Conservation (phyloP, 2,329 filamentous ascomycete genomes). For the Cladosporium austrohemisphaericum region DNA sequence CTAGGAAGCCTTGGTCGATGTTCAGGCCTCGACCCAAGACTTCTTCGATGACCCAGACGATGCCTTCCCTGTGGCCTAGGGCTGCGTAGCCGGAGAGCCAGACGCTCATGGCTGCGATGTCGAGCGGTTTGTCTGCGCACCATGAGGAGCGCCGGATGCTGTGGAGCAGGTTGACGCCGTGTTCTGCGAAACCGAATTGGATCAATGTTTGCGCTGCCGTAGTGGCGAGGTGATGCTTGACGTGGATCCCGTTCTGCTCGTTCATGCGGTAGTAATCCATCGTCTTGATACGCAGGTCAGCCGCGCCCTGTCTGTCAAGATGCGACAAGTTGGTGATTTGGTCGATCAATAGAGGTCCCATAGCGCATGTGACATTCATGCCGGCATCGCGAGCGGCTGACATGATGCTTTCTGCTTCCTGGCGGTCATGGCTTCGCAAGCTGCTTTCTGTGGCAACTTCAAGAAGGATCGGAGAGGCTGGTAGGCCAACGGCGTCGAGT, state of each 20-base stretch:
- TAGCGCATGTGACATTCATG: constrained; percentile 28
- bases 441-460: constrained; percentile 31
- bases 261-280: constrained; percentile 32
- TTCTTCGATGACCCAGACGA: constrained; percentile 27
- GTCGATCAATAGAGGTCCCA: constrained; percentile 28
- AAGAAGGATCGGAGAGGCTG: constrained; percentile 25
- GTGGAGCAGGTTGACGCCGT: constrained; percentile 29
- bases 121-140: constrained; percentile 21
- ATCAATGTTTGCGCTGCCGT: constrained; percentile 31
- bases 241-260: constrained; percentile 24
- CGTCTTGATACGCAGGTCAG: constrained; percentile 21
- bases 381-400: constrained; percentile 27
- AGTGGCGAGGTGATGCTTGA: constrained; percentile 28
- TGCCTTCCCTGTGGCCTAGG: constrained; percentile 20
- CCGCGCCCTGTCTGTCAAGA: constrained; percentile 16
- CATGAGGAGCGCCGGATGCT: constrained; percentile 26
- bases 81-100: constrained; percentile 30
- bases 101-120: constrained; percentile 32
- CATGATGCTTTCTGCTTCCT: constrained; percentile 23
- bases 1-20: constrained; percentile 28
- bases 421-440: constrained; percentile 23
- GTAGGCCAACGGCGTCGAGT: constrained; percentile 22
- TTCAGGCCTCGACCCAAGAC: constrained; percentile 28
- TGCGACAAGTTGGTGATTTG: constrained; percentile 20
- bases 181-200: constrained; percentile 20